These are phyloP conservation scores for Coccomyxa sp. DNA, from an alignment of 139 green algal species.

Conservation along the genomic window DNA sequence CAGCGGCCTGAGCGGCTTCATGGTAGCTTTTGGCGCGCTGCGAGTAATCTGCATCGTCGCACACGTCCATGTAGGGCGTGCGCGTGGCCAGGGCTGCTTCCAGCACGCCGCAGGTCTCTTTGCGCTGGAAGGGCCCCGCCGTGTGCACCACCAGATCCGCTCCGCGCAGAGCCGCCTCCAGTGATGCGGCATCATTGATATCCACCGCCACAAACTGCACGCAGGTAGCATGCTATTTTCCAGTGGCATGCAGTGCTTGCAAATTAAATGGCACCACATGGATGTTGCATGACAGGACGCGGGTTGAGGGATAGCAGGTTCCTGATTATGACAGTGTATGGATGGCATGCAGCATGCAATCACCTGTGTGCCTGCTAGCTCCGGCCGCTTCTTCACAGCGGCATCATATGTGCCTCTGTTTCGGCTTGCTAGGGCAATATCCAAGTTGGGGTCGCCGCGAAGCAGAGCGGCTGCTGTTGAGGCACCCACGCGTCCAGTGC, in stretches of 20 bases:
- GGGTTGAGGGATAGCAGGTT: background rate
- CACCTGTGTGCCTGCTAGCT: slow-evolving; percentile 44
- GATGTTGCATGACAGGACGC: too few species aligned
- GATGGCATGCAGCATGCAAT: background rate
- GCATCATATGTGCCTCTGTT: slow-evolving; percentile 38
- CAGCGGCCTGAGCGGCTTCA: slow-evolving; percentile 55
- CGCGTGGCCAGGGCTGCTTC: slow-evolving; percentile 68
- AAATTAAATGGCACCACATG: too few species aligned
- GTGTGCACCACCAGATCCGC: slow-evolving; percentile 15
- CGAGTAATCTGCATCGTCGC: slow-evolving; percentile 76
- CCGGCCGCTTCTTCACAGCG: slow-evolving; percentile 43
- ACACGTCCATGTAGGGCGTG: slow-evolving; percentile 93
- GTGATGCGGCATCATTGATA: slow-evolving; percentile 38
- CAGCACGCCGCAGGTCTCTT: slow-evolving; percentile 59
- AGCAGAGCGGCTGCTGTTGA: slow-evolving; percentile 71
- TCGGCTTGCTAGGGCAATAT: slow-evolving; percentile 54
- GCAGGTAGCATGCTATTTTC: slow-evolving; percentile 16
- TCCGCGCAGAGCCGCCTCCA: slow-evolving; percentile 12
- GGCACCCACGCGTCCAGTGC: slow-evolving; percentile 79
- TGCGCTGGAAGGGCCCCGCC: slow-evolving; percentile 82
- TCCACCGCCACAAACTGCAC: slow-evolving; percentile 35
- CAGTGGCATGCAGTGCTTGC: too few species aligned
- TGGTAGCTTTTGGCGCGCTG: slow-evolving; percentile 48
- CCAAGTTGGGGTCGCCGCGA: slow-evolving; percentile 32
- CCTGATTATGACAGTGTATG: background rate